phyloP scores from a whole-genome alignment of 257 asterid species.

The Cinchona pubescens region DNA sequence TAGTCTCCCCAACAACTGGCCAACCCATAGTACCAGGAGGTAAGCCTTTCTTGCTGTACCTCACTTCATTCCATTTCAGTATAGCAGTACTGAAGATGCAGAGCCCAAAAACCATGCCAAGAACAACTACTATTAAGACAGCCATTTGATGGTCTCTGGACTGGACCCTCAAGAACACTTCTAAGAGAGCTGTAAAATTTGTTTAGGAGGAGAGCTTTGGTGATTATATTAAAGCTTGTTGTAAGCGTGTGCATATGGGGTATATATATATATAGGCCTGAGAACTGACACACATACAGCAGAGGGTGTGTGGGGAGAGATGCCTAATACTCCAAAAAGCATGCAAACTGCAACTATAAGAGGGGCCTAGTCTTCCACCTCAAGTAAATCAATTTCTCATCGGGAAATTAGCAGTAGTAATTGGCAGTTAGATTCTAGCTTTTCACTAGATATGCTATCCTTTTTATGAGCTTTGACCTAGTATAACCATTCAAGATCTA shows the following conservation, averaged over 20 bases:
- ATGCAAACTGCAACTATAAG: slow-evolving; percentile 35
- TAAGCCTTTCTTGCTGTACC: slow-evolving; percentile 70
- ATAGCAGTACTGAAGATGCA: slow-evolving; percentile 66
- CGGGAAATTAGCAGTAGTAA: not conserved
- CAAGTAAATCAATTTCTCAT: slow-evolving; percentile 23
- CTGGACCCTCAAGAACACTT: slow-evolving; percentile 44
- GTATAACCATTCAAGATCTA: not conserved
- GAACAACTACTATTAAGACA: slow-evolving; percentile 42
- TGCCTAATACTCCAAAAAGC: slow-evolving; percentile 65
- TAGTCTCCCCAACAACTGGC: slow-evolving; percentile 97
- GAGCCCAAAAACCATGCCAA: slow-evolving; percentile 57
- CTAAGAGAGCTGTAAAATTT: slow-evolving; percentile 41
- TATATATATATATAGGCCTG: slow-evolving; percentile 58
- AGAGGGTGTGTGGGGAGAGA: slow-evolving; percentile 26
- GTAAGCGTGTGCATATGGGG: slow-evolving; percentile 57
- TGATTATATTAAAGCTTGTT: slow-evolving; percentile 41
- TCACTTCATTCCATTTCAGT: slow-evolving; percentile 83
- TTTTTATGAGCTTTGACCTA: slow-evolving; percentile 15
- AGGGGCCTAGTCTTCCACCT: slow-evolving; percentile 35
- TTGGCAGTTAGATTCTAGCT: slow-evolving; percentile 16
- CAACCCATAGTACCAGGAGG: slow-evolving; percentile 99
- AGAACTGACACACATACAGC: slow-evolving; percentile 23
- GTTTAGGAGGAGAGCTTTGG: slow-evolving; percentile 51
- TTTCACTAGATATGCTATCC: slow-evolving; percentile 10
- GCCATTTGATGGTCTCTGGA: slow-evolving; percentile 66